Conservation (phyloP, 2,329 filamentous ascomycete species). For the Phaeosphaeria sp. region DNA sequence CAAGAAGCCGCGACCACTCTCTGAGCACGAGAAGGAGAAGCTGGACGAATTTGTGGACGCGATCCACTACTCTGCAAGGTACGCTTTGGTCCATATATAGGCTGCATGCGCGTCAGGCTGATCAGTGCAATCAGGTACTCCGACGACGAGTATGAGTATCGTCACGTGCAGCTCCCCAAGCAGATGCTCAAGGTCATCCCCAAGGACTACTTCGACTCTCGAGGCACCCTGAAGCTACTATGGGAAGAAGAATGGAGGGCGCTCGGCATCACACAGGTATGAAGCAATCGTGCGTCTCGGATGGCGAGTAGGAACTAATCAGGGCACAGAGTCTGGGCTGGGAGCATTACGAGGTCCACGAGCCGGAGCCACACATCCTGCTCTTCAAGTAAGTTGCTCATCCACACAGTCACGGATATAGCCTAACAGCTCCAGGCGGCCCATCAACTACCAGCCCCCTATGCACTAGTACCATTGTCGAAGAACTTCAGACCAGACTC, state of each 20-base stretch:
- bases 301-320: slow-evolving; percentile 13
- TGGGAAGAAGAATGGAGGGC: slow-evolving; percentile 99
- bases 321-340: slow-evolving; percentile 84
- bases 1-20: slow-evolving; percentile 79
- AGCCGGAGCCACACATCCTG: slow-evolving; percentile 97
- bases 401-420: background rate
- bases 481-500: background rate
- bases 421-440: slow-evolving; percentile 64
- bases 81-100: slow-evolving; percentile 41
- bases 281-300: background rate
- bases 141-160: slow-evolving; percentile 92
- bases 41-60: slow-evolving; percentile 91
- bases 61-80: slow-evolving; percentile 96
- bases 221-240: slow-evolving; percentile 92
- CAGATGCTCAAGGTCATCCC: slow-evolving; percentile 98
- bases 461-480: slow-evolving; percentile 40
- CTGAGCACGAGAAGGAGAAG: slow-evolving; percentile 79
- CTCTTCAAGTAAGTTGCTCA: slow-evolving; percentile 85
- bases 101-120: slow-evolving; percentile 25
- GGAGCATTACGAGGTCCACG: slow-evolving; percentile 99
- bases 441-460: slow-evolving; percentile 83
- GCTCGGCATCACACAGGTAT: slow-evolving; percentile 94
- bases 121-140: slow-evolving; percentile 73
- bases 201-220: slow-evolving; percentile 89
- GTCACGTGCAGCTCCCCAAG: slow-evolving; percentile 96